These are phyloP conservation scores for Cytospora piceicola DNA, from an alignment of 2,329 filamentous ascomycete species.

Conservation along the genomic window DNA sequence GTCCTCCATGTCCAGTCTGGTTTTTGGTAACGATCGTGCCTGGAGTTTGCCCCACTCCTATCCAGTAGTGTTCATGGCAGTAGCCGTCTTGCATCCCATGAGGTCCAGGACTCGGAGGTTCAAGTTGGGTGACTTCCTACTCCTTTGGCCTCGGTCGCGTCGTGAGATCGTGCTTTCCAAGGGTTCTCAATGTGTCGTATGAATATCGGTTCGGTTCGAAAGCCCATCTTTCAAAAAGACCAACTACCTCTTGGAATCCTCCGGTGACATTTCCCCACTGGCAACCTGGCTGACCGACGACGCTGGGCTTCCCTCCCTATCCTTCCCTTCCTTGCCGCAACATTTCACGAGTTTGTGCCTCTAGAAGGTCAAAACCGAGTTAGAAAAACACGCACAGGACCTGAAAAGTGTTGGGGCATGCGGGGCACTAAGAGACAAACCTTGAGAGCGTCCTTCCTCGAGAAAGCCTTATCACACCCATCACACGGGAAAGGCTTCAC, in stretches of 20 bases:
- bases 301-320: slow-evolving; percentile 26
- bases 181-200: not conserved
- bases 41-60: not conserved
- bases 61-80: not conserved
- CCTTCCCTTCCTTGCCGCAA: slow-evolving; percentile 50
- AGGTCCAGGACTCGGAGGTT: not conserved
- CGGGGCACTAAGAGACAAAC: slow-evolving; percentile 55
- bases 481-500: slow-evolving; percentile 95
- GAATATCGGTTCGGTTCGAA: slow-evolving; percentile 16
- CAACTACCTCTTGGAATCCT: slow-evolving; percentile 28
- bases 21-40: not conserved
- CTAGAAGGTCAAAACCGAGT: slow-evolving; percentile 44
- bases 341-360: slow-evolving; percentile 68
- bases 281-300: slow-evolving; percentile 29
- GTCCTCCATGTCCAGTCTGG: not conserved
- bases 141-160: slow-evolving; percentile 30
- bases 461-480: slow-evolving; percentile 95
- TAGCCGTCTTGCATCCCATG: not conserved
- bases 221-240: not conserved
- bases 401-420: not conserved
- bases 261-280: slow-evolving; percentile 29
- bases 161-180: not conserved
- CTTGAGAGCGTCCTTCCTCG: slow-evolving; percentile 94
- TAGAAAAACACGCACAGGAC: slow-evolving; percentile 4
- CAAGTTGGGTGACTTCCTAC: not conserved